Conservation (phyloP, 495 filamentous ascomycete genomes). For the Pseudevernia furfuracea region DNA sequence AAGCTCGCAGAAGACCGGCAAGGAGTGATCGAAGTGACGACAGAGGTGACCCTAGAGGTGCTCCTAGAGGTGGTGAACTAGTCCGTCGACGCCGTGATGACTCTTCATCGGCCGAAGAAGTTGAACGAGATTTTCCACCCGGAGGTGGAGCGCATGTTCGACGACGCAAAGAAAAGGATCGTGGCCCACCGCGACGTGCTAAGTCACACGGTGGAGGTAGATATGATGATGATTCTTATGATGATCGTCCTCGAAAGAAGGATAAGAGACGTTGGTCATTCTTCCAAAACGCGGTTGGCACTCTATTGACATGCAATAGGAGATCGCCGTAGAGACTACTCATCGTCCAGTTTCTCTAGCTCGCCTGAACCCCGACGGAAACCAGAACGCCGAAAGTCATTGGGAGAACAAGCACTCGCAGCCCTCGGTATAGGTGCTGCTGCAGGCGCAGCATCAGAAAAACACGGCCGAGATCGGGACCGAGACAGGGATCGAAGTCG, state of each 20-base stretch:
- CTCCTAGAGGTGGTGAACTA: conserved; percentile 32
- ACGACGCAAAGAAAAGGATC: conserved; percentile 36
- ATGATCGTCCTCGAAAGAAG: conserved; percentile 49
- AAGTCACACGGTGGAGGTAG: conserved; percentile 41
- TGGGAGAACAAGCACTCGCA: conserved; percentile 62
- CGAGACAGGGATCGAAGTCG: conserved; percentile 30
- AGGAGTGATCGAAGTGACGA: conserved; percentile 5
- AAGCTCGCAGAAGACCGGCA: conserved; percentile 22
- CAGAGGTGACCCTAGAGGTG: conserved; percentile 1
- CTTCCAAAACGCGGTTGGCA: neutral
- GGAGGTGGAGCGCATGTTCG: conserved; percentile 40
- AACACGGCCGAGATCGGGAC: conserved; percentile 26
- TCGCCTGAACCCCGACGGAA: conserved; percentile 39
- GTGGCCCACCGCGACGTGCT: conserved; percentile 37
- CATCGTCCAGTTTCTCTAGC: conserved; percentile 34
- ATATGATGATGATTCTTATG: conserved; percentile 45
- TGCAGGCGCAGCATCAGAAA: conserved; percentile 35
- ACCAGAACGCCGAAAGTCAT: conserved; percentile 52
- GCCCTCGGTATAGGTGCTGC: conserved; percentile 60
- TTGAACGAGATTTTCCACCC: conserved; percentile 60
- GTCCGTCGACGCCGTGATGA: conserved; percentile 46
- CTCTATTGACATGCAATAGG: conserved; percentile 24
- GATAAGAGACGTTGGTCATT: conserved; percentile 36
- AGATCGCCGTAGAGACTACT: conserved; percentile 35
- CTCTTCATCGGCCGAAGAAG: conserved; percentile 58